A percentile compares a stretch with the other conserved stretches of the same genome.
Conservation (phyloP, 1,284 basidiomycete genomes). For the Trichosporon faecale region DNA sequence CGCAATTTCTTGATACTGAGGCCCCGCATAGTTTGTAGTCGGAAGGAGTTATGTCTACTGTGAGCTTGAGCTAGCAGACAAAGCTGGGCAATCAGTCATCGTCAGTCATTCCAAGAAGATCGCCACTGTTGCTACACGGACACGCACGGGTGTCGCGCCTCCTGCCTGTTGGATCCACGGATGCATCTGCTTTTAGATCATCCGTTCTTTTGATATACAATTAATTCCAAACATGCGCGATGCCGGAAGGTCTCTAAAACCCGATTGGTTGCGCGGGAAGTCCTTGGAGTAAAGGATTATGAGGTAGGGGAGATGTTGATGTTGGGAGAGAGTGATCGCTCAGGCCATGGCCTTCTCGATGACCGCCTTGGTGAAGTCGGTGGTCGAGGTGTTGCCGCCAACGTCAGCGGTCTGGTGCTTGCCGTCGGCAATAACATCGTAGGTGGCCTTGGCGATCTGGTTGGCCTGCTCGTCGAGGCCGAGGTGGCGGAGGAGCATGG, state of each 20-base stretch:
- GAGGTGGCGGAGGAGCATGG: constrained; percentile 98
- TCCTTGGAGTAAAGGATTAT: constrained; percentile 1
- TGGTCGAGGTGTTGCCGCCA: constrained; percentile 84
- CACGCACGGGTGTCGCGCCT: background rate
- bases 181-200: constrained; percentile 10
- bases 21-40: background rate
- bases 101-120: background rate
- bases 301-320: background rate
- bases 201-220: constrained; percentile 10
- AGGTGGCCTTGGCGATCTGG: constrained; percentile 86
- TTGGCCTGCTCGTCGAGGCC: constrained; percentile 94
- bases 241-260: constrained; percentile 12
- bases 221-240: constrained; percentile 12
- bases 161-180: background rate
- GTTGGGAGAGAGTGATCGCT: background rate
- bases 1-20: background rate
- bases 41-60: background rate
- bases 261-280: constrained; percentile 4
- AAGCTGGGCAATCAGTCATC: background rate
- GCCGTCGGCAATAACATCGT: constrained; percentile 85
- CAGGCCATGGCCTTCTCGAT: constrained; percentile 56
- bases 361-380: constrained; percentile 85
- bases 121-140: background rate
- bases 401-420: constrained; percentile 93
- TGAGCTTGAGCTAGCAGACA: background rate